Conservation (phyloP, 345 rosid genomes). For the Rhodomyrtus tomentosa region DNA sequence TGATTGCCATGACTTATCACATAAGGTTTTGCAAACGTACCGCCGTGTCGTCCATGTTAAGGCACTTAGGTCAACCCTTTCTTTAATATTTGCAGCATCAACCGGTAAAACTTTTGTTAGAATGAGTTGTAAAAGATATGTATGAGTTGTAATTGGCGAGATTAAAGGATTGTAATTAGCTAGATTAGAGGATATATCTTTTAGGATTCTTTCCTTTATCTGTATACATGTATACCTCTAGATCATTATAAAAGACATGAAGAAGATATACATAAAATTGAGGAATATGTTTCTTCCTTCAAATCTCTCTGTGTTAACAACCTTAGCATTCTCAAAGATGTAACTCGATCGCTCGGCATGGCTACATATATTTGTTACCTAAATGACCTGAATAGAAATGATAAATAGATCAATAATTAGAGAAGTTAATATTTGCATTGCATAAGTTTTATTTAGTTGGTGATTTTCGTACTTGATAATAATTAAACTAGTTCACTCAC, state of each 20-base stretch:
- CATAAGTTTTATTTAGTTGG: not conserved
- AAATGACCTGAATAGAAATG: constrained; percentile 37
- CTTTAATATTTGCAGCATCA: constrained; percentile 74
- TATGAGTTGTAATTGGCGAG: too few relatives aligned
- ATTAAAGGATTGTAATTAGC: too few relatives aligned
- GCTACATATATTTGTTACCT: constrained; percentile 85
- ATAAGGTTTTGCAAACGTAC: constrained; percentile 69
- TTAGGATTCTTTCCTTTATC: too few relatives aligned
- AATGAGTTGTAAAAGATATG: too few relatives aligned
- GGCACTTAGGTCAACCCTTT: constrained; percentile 85
- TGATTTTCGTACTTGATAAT: not conserved
- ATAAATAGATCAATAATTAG: not conserved
- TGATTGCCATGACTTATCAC: not conserved
- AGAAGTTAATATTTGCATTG: not conserved
- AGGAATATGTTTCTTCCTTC: too few relatives aligned
- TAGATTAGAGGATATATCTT: too few relatives aligned
- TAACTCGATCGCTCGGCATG: constrained; percentile 51
- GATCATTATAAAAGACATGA: too few relatives aligned
- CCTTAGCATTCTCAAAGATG: constrained; percentile 53
- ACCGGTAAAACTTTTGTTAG: constrained; percentile 49
- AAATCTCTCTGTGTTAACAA: too few relatives aligned
- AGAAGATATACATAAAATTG: too few relatives aligned
- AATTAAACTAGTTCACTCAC: not conserved
- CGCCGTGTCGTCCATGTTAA: constrained; percentile 71
- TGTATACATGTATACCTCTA: too few relatives aligned